Conservation (phyloP, 2,329 filamentous ascomycete genomes). For the Fusarium sp. region DNA sequence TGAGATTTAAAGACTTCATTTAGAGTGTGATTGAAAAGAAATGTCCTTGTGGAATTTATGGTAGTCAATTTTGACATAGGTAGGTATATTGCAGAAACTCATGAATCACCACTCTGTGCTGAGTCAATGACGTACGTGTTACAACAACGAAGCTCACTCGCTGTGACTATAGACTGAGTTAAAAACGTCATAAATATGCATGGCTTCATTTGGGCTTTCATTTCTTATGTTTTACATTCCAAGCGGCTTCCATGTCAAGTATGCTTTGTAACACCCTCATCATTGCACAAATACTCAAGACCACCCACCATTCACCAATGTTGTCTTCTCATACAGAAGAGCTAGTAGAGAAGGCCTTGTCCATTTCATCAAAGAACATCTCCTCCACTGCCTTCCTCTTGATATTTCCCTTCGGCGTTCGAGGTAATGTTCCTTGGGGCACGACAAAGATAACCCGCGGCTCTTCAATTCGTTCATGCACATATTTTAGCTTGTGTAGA, state of each 20-base stretch:
- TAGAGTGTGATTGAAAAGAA: background rate
- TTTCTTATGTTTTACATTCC: accelerated
- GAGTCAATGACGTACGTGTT: slow-evolving; percentile 27
- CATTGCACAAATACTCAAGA: background rate
- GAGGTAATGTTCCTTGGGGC: background rate
- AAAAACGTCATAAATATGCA: background rate
- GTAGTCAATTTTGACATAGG: background rate
- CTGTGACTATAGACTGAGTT: background rate
- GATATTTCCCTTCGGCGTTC: slow-evolving; percentile 13
- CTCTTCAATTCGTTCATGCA: slow-evolving; percentile 3
- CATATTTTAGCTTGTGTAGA: slow-evolving; percentile 8
- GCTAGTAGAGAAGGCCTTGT: accelerated
- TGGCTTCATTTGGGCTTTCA: accelerated
- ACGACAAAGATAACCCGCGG: background rate
- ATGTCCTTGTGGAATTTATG: accelerated
- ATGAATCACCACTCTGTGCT: slow-evolving; percentile 31
- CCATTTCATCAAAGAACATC: background rate
- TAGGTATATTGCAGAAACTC: background rate
- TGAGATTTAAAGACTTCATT: background rate
- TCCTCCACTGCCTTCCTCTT: slow-evolving; percentile 8
- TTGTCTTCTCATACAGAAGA: background rate
- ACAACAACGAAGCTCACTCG: background rate
- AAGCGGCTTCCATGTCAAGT: no score
- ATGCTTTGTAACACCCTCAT: background rate
- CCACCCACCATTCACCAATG: no score